A percentile compares a stretch with the other conserved stretches of the same genome.
phyloP scores from a whole-genome alignment of 2,329 filamentous ascomycete genomes.

The Nectriaceae sp. region DNA sequence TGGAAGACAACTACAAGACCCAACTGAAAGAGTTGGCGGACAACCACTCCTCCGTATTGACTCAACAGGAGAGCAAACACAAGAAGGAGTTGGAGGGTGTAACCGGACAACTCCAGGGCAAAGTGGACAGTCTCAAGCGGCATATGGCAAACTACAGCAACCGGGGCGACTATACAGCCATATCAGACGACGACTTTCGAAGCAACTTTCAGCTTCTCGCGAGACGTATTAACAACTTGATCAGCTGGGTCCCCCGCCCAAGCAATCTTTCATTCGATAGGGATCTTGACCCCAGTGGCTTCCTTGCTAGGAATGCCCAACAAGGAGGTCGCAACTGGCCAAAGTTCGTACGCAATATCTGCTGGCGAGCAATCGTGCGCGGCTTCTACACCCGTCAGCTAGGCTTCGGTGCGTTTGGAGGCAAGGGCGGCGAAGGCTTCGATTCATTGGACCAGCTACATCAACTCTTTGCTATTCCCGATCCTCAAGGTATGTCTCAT shows the following conservation, averaged over 20 bases:
- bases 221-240: conserved; percentile 10
- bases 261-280: neutral
- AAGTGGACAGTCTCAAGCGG: conserved; percentile 1
- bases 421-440: conserved; percentile 3
- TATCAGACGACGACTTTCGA: conserved; percentile 9
- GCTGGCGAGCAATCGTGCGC: conserved; percentile 8
- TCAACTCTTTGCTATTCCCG: conserved; percentile 6
- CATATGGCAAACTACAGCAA: conserved; percentile 14
- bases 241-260: conserved; percentile 5
- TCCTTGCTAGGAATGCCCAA: conserved; percentile 7
- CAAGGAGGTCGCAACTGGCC: conserved; percentile 15
- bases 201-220: conserved; percentile 5
- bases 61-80: neutral
- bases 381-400: conserved; percentile 10
- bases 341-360: conserved; percentile 11
- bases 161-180: conserved; percentile 2
- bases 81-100: neutral
- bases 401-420: conserved; percentile 12
- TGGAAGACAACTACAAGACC: too few species aligned
- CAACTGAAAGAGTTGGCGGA: too few species aligned
- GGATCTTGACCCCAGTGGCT: conserved; percentile 7
- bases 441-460: conserved; percentile 6
- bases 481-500: conserved; percentile 3
- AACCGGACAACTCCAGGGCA: neutral
- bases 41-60: too few species aligned